Base-by-base conservation (phyloP, 192 early-diverging fungal species). In the Lobosporangium transversale region DNA sequence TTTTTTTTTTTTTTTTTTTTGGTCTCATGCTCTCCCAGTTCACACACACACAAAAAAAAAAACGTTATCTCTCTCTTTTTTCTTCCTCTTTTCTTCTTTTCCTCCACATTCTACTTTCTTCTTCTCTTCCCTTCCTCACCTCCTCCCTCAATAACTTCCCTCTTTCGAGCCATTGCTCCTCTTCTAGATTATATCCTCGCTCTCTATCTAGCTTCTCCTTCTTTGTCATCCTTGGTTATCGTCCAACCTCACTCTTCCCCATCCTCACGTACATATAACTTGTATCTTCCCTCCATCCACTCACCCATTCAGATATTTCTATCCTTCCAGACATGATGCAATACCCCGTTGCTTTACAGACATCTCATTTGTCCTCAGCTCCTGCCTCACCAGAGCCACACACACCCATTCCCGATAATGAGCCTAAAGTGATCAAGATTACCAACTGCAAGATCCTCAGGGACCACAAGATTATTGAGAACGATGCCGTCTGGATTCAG, bases 371-470 rank as follows among this genome's bases (percentile, higher is more conserved):
- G n/a, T 2, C 29, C 18, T 74, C 70, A 11, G 51, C 64, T 23
- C 73, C 73, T 27, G 50, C 59, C 29, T 66, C 73, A 27, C 65
- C 73, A 15, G 63, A 67, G 53, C 73, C 73, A 9, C 58, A 66
- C 31, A 76, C 73, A 8, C 73, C 73, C 15, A 67, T 58, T 43
- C 63, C 62, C 4, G 65, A 67, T 18, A 60, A 62, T 26, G 73
- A 76, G 33, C 58, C 73, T 7, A 76, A 76, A 47, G 73, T 76
- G 33, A 76, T 76, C 59, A 92, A 93, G 80, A 90, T 95, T 43
- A 85, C 89, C 65, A 93, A 93, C 84, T 89, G 86, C 60, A 85
- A 89, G 44, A 74, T 95, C 50, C 84, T 95, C 36, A 80, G 87
- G n/a, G 83, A 92, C 73, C 91, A 92, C 68, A 62, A 85, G 66